These are phyloP conservation scores for Papiliotrema laurentii DNA, from an alignment of 1,284 basidiomycete species.

Conservation along the genomic window DNA sequence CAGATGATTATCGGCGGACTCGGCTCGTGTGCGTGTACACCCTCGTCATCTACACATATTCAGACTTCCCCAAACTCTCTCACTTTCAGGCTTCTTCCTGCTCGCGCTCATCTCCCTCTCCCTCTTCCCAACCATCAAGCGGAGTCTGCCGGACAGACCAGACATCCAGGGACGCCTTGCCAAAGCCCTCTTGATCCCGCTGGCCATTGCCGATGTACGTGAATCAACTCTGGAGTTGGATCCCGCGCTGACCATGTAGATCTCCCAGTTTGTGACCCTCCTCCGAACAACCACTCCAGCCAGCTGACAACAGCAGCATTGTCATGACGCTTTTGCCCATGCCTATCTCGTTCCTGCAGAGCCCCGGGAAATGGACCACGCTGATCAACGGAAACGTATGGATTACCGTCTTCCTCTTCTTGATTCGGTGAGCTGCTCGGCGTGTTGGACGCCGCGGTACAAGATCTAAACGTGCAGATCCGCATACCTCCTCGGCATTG, in stretches of 20 bases:
- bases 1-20: constrained; percentile 41
- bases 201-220: constrained; percentile 46
- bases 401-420: constrained; percentile 39
- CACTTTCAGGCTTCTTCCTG: constrained; percentile 44
- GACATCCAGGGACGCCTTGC: constrained; percentile 36
- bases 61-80: neutral
- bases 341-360: constrained; percentile 22
- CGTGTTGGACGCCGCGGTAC: neutral
- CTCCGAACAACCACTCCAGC: neutral
- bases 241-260: constrained; percentile 7
- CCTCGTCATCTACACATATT: neutral
- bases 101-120: constrained; percentile 45
- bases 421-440: constrained; percentile 31
- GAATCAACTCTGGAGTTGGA: neutral
- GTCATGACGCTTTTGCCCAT: constrained; percentile 30
- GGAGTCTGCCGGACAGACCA: constrained; percentile 18
- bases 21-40: constrained; percentile 44
- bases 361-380: constrained; percentile 40
- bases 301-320: constrained; percentile 19
- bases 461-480: neutral
- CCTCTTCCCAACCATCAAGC: constrained; percentile 35
- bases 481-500: neutral
- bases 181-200: constrained; percentile 35
- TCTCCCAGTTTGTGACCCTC: constrained; percentile 12
- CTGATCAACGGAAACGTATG: constrained; percentile 45